Evolutionary conservation across 495 filamentous ascomycete genomes (phyloP), one percentile per base, ranked within the genome.

Genomic region (Terfezia boudieri): DNA sequence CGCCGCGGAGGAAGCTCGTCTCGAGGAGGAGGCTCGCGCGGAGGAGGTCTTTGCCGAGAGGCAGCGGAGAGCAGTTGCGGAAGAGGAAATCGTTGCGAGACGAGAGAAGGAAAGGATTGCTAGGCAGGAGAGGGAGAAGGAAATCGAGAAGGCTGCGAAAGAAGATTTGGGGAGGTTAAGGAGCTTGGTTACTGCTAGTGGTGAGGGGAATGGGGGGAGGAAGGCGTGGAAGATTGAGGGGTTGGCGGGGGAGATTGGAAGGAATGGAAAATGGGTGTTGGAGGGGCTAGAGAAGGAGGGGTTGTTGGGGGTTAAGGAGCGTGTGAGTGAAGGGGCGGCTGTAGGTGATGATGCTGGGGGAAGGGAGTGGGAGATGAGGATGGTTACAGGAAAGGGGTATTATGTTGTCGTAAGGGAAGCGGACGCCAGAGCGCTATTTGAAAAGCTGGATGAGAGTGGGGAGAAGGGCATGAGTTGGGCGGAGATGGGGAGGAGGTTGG

Each of bases 1-100:
- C 8, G 71, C 67, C 52, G 64, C 70, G 4, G 70, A 72, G 8
- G 63, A 66, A 8, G 67, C 61, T 16, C 59, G 67, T 5, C 14
- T 20, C 41, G 14, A 4, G 14, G 41, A 46, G 41, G 41, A 46
- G 17, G 41, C 12, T 14, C 12, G 12, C 41, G 12, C 41, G 14
- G 41, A 46, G 8, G 17, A 14, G 4, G 26, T 52, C 1, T 64
- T 64, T 36, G 66, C 65, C 14, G 72, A 71, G 60, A 66, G 65
- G 38, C 61, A 61, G 37, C 60, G 72, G 37, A 55, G 72, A 4
- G 61, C 64, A 9, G 62, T 64, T 4, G 57, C 60, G 8, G 71
- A 73, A 50, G 58, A 66, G 50, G 70, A 68, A 53, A 64, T 74
- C 26, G 58, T 59, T 12, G 66, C 58, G 48, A 60, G 51, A 55